phyloP scores from a whole-genome alignment of 2,329 filamentous ascomycete genomes.

The Ambrosiella cleistominuta region DNA sequence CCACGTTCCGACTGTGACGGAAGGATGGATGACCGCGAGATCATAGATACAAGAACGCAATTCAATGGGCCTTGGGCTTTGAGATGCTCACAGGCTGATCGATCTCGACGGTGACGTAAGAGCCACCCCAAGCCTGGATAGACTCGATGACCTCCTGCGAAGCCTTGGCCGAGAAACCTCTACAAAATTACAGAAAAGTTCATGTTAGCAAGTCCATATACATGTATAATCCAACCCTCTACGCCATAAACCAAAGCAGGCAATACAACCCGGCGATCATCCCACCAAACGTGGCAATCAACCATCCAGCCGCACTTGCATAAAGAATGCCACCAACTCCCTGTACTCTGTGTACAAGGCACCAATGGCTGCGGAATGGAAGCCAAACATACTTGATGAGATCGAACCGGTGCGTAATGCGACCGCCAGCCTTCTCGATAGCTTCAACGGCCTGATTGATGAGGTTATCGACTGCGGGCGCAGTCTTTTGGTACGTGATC shows the following conservation, averaged over 20 bases:
- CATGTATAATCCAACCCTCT: too few relatives aligned
- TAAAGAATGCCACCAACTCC: not conserved
- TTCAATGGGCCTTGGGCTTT: constrained; percentile 15
- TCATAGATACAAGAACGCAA: constrained; percentile 1
- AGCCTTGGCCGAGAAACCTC: constrained; percentile 61
- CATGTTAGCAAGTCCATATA: not conserved
- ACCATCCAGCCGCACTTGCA: not conserved
- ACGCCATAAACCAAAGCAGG: not conserved
- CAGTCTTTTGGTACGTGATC: constrained; percentile 56
- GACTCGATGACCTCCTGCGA: constrained; percentile 50
- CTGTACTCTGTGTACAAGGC: not conserved
- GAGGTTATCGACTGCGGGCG: constrained; percentile 45
- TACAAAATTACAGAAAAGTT: constrained; percentile 19
- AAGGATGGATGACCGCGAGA: not conserved
- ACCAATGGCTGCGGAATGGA: not conserved
- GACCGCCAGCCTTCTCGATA: constrained; percentile 51
- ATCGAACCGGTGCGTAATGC: constrained; percentile 62
- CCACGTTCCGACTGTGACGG: not conserved
- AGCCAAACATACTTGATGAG: constrained; percentile 41
- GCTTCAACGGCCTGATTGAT: constrained; percentile 54
- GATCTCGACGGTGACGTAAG: constrained; percentile 47
- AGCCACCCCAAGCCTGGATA: constrained; percentile 43
- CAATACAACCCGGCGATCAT: not conserved
- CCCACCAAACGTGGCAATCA: not conserved
- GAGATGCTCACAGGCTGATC: constrained; percentile 46